Base-by-base conservation (phyloP, 192 early-diverging fungal species). In the Jimgerdemannia lactiflua region DNA sequence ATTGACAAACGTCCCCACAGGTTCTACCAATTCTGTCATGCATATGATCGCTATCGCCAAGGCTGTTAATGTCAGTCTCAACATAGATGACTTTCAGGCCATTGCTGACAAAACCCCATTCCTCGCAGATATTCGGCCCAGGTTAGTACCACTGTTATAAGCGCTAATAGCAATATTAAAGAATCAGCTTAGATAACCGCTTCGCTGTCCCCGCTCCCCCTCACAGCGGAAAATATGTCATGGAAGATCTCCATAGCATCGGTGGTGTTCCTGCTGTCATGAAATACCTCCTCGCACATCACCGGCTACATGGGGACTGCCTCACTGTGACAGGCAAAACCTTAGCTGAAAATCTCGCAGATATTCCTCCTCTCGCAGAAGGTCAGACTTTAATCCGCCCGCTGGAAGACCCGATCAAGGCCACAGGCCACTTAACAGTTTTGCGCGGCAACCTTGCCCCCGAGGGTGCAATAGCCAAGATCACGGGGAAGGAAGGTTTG, bases 241-340 rank as follows among this genome's bases (percentile, higher is more conserved):
- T 99, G 94, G 96, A 94, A 77, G 98, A 99, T 79, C 80, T 99
- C 64, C 95, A 95, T 80, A 70, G 80, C 4, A 90, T 98, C 69
- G 98, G 98, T 66, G 98, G 98, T 72, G 95, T 93, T 1, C 98
- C 98, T 17, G 92, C 96, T 39, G 91, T 99, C 59, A 86, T 98
- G 75, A 98, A 98, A 85, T 97, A 96, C 83, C 89, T 99, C 39
- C 79, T 97, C 71, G 84, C 90, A 43, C 91, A 97, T 77, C 92
- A 92, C 39, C 79, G 93, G 69, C 82, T 99, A 64, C 87, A 98
- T 79, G 96, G 96, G 68, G 93, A 95, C 75, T 89, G 86, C 40
- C 82, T 99, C 85, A 98, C 98, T 1, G 95, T 97, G 63, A 99
- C 98, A 11, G 98, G 98, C 71, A 97, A 98, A 87, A 98, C 98